These are phyloP conservation scores for Daldinia caldariorum DNA, from an alignment of 495 filamentous ascomycete genomes.

Conservation along the genomic window DNA sequence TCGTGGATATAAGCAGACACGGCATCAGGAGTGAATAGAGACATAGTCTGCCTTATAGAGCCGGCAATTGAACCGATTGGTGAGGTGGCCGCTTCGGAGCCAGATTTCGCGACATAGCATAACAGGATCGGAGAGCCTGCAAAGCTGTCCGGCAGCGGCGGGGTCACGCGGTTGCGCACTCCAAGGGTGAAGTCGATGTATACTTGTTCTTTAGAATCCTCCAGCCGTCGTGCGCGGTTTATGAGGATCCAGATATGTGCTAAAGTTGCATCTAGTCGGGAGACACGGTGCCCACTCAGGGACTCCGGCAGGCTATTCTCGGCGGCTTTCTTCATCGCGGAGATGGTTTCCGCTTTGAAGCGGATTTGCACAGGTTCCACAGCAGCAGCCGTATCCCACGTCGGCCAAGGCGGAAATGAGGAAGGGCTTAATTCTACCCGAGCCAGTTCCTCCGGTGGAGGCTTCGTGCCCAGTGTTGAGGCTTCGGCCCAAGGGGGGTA, in stretches of 20 bases:
- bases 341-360: conserved; percentile 40
- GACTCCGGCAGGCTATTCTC: conserved; percentile 41
- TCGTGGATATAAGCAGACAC: conserved; percentile 50
- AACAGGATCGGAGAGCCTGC: conserved; percentile 51
- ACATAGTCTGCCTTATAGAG: conserved; percentile 45
- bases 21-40: conserved; percentile 49
- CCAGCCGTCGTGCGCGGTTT: conserved; percentile 47
- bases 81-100: conserved; percentile 22
- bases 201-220: conserved; percentile 36
- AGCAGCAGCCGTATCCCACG: conserved; percentile 47
- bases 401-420: conserved; percentile 50
- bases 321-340: conserved; percentile 41
- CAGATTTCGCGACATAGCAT: conserved; percentile 30
- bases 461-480: conserved; percentile 34
- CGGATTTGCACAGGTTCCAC: conserved; percentile 49
- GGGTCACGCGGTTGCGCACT: conserved; percentile 46
- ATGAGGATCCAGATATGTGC: conserved; percentile 55
- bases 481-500: conserved; percentile 45
- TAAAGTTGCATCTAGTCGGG: conserved; percentile 51
- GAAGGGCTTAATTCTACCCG: conserved; percentile 37
- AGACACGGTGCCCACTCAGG: conserved; percentile 37
- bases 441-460: conserved; percentile 32
- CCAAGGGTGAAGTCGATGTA: conserved; percentile 52
- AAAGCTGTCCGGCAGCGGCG: conserved; percentile 50
- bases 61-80: conserved; percentile 43